A percentile compares a stretch with the other conserved stretches of the same genome.
Conservation (phyloP, 176 grass and related monocot genomes). For the Paspalum notatum region DNA sequence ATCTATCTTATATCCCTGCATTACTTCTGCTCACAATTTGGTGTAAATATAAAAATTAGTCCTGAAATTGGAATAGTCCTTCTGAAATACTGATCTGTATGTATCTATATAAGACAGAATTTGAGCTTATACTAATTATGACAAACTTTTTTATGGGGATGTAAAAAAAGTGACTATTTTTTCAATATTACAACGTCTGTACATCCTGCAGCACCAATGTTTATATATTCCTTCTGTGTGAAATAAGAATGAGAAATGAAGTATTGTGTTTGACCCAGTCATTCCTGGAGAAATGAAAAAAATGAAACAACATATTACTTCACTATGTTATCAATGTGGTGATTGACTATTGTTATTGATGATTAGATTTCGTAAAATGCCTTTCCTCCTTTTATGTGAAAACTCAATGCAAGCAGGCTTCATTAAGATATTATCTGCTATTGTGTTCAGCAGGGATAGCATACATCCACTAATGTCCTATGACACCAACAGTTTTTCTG, state of each 20-base stretch:
- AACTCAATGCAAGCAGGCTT: not conserved
- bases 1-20: not conserved
- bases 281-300: constrained; percentile 11
- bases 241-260: not conserved
- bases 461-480: not conserved
- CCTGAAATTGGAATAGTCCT: not conserved
- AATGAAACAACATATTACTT: not conserved
- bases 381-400: not conserved
- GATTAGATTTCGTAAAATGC: not conserved
- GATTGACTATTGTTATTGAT: not conserved
- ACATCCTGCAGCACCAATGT: not conserved
- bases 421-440: not conserved
- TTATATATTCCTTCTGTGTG: not conserved
- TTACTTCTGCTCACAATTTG: not conserved
- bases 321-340: not conserved
- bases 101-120: not conserved
- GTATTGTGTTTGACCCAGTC: not conserved
- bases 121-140: not conserved
- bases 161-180: too few relatives aligned
- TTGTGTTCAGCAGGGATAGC: not conserved
- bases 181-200: too few relatives aligned
- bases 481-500: not conserved
- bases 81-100: not conserved
- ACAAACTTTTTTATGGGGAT: too few relatives aligned
- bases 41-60: too few relatives aligned